Evolutionary conservation across 306 rosid species (phyloP).

Genomic region (Datisca glomerata): DNA sequence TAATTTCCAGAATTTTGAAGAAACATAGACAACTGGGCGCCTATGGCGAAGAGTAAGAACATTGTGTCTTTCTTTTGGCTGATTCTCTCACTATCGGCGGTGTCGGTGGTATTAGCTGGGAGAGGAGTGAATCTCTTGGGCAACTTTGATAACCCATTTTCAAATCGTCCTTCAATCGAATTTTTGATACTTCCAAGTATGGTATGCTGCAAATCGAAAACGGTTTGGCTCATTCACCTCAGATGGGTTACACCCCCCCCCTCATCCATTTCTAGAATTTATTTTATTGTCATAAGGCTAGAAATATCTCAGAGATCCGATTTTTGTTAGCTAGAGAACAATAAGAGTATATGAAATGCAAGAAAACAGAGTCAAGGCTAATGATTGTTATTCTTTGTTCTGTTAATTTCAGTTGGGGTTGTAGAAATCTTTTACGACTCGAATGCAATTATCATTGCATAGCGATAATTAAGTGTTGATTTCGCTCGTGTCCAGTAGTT

Average conservation of each 20-base stretch:
- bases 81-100: slow-evolving; percentile 18
- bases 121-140: slow-evolving; percentile 32
- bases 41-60: slow-evolving; percentile 35
- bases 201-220: slow-evolving; percentile 57
- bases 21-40: too few relatives aligned
- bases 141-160: slow-evolving; percentile 32
- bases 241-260: slow-evolving; percentile 66
- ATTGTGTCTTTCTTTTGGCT: slow-evolving; percentile 9
- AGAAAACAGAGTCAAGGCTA: too few relatives aligned
- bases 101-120: slow-evolving; percentile 26
- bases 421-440: too few relatives aligned
- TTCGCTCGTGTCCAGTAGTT: too few relatives aligned
- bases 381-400: too few relatives aligned
- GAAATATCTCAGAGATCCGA: too few relatives aligned
- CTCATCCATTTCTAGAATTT: neutral
- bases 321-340: too few relatives aligned
- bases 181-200: slow-evolving; percentile 73
- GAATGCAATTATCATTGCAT: too few relatives aligned
- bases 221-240: slow-evolving; percentile 89
- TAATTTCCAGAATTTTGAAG: too few relatives aligned
- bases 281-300: neutral
- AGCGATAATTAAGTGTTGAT: too few relatives aligned
- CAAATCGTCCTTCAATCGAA: slow-evolving; percentile 29
- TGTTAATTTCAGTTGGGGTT: too few relatives aligned
- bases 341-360: too few relatives aligned